These are phyloP conservation scores for Aspergillus bombycis DNA, from an alignment of 2,329 filamentous ascomycete species.

Conservation along the genomic window DNA sequence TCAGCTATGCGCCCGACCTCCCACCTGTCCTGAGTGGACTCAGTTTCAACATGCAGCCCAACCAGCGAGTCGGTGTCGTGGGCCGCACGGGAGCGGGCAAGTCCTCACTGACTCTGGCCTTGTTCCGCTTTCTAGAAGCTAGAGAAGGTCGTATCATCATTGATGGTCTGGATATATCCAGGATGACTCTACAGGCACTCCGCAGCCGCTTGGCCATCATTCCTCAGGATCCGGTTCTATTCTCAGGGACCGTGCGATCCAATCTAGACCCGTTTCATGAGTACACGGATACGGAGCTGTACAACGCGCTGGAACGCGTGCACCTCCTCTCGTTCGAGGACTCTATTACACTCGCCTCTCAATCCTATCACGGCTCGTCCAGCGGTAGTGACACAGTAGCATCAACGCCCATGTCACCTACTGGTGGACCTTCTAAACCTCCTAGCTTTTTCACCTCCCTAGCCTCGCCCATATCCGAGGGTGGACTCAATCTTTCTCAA, in stretches of 20 bases:
- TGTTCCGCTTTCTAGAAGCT: constrained; percentile 30
- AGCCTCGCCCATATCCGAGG: constrained; percentile 67
- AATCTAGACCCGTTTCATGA: constrained; percentile 78
- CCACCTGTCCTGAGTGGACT: constrained; percentile 41
- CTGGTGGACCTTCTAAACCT: constrained; percentile 12
- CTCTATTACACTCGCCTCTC: constrained; percentile 32
- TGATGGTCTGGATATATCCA: constrained; percentile 52
- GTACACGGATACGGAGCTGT: constrained; percentile 68
- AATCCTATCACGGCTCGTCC: constrained; percentile 8
- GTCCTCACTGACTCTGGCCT: constrained; percentile 28
- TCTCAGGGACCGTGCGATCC: constrained; percentile 74
- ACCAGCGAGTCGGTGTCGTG: constrained; percentile 31
- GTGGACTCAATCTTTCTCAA: constrained; percentile 63
- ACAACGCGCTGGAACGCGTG: constrained; percentile 69
- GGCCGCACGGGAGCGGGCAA: constrained; percentile 37
- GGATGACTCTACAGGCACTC: constrained; percentile 54
- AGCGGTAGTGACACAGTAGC: constrained; percentile 17
- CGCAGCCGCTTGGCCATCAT: constrained; percentile 76
- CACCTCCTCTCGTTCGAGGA: constrained; percentile 61
- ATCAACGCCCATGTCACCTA: constrained; percentile 10
- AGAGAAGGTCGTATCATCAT: constrained; percentile 28
- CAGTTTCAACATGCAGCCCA: constrained; percentile 24
- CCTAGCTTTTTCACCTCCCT: constrained; percentile 62
- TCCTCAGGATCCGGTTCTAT: constrained; percentile 79
- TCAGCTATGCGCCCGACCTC: constrained; percentile 71